phyloP scores from a whole-genome alignment of 495 filamentous ascomycete species.

The Penicillium samsonianum region DNA sequence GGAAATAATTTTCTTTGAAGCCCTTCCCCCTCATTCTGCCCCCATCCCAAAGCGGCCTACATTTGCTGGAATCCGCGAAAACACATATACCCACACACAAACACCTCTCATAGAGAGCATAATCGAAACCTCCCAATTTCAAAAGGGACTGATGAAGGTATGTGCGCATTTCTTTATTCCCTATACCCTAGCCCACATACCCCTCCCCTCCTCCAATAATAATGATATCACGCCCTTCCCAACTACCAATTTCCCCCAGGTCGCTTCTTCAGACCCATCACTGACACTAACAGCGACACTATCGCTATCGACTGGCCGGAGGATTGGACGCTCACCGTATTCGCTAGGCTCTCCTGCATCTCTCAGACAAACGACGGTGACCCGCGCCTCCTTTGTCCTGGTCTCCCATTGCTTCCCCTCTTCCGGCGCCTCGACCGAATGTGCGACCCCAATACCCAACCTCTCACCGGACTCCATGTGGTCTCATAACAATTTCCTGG shows the following conservation, averaged over 20 bases:
- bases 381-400: conserved; percentile 29
- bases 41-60: conserved; percentile 11
- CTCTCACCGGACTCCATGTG: conserved; percentile 46
- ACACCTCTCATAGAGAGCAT: conserved; percentile 10
- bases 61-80: conserved; percentile 28
- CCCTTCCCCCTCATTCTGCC: conserved; percentile 1
- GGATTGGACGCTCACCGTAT: conserved; percentile 23
- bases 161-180: conserved; percentile 19
- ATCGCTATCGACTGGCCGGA: conserved; percentile 18
- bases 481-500: conserved; percentile 42
- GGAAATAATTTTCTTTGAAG: not conserved
- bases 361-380: conserved; percentile 34
- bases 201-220: conserved; percentile 21
- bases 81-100: conserved; percentile 30
- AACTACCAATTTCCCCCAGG: conserved; percentile 9
- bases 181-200: conserved; percentile 8
- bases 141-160: conserved; percentile 39
- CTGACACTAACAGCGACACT: conserved; percentile 23
- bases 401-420: conserved; percentile 28
- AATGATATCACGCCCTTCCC: conserved; percentile 28
- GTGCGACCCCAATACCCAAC: conserved; percentile 31
- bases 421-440: conserved; percentile 36
- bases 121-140: conserved; percentile 20
- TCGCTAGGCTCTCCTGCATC: conserved; percentile 25
- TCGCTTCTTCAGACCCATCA: conserved; percentile 12